Conservation (phyloP, 2,329 filamentous ascomycete genomes). For the Stachybotrys elegans region DNA sequence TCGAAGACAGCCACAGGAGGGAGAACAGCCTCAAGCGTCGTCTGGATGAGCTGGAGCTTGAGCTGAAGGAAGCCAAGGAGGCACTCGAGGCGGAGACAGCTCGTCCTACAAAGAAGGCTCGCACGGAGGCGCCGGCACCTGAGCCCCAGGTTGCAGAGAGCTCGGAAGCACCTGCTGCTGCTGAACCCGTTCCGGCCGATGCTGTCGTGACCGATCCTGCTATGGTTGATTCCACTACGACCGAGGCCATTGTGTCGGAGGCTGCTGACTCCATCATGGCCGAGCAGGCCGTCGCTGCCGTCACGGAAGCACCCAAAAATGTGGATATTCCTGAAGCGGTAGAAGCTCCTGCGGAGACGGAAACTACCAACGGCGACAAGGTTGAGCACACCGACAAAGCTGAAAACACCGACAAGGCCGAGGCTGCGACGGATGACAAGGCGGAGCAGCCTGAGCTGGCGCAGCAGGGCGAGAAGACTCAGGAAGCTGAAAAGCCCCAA, state of each 20-base stretch:
- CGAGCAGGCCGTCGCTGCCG: too few relatives aligned
- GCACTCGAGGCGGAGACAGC: slow-evolving; percentile 13
- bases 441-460: background rate
- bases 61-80: slow-evolving; percentile 33
- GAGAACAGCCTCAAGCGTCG: slow-evolving; percentile 79
- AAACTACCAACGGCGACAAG: background rate
- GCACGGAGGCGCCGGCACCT: slow-evolving; percentile 11
- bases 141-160: slow-evolving; percentile 7
- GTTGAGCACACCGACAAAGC: background rate
- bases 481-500: too few relatives aligned
- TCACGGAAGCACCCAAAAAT: too few relatives aligned
- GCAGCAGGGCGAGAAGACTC: too few relatives aligned
- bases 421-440: background rate
- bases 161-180: too few relatives aligned
- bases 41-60: slow-evolving; percentile 71
- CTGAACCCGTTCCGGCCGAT: too few relatives aligned
- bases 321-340: background rate
- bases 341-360: background rate
- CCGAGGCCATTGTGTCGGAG: too few relatives aligned
- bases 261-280: too few relatives aligned
- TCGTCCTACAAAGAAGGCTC: slow-evolving; percentile 22
- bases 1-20: slow-evolving; percentile 72
- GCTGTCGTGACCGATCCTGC: too few relatives aligned
- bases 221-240: too few relatives aligned
- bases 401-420: background rate